These are phyloP conservation scores for Aspergillus nomiae DNA, from an alignment of 2,329 filamentous ascomycete genomes.

Conservation along the genomic window DNA sequence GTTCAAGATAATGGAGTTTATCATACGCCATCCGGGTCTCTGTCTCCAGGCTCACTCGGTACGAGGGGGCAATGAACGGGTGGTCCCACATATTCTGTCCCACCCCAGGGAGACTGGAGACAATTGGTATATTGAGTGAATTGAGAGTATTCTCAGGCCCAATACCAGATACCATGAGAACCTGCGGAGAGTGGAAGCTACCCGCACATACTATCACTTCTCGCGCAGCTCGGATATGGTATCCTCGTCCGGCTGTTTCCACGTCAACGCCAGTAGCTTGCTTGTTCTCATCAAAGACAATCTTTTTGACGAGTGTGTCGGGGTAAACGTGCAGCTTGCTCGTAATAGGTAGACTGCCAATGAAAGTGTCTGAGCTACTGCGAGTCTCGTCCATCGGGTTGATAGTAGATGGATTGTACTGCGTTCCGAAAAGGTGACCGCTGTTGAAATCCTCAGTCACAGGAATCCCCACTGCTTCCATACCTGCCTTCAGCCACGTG, in stretches of 20 bases:
- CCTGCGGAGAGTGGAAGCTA: constrained; percentile 19
- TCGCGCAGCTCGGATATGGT: not conserved
- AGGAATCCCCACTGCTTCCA: constrained; percentile 27
- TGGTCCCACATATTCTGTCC: constrained; percentile 14
- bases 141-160: constrained; percentile 2
- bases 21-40: not conserved
- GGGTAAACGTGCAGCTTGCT: not conserved
- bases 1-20: not conserved
- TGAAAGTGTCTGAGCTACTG: constrained; percentile 10
- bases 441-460: constrained; percentile 25
- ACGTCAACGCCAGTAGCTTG: constrained; percentile 2
- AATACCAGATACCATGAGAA: constrained; percentile 26
- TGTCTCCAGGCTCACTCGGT: constrained; percentile 4
- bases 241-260: not conserved
- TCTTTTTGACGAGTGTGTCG: not conserved
- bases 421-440: constrained; percentile 21
- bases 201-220: constrained; percentile 13
- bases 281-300: not conserved
- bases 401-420: constrained; percentile 31
- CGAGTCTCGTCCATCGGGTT: constrained; percentile 17
- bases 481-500: constrained; percentile 26
- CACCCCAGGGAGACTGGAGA: not conserved
- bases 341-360: not conserved
- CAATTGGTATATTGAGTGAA: not conserved
- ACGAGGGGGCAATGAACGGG: constrained; percentile 5